phyloP scores from a whole-genome alignment of 805 yeast species.

The Hanseniaspora pseudoguilliermondii region DNA sequence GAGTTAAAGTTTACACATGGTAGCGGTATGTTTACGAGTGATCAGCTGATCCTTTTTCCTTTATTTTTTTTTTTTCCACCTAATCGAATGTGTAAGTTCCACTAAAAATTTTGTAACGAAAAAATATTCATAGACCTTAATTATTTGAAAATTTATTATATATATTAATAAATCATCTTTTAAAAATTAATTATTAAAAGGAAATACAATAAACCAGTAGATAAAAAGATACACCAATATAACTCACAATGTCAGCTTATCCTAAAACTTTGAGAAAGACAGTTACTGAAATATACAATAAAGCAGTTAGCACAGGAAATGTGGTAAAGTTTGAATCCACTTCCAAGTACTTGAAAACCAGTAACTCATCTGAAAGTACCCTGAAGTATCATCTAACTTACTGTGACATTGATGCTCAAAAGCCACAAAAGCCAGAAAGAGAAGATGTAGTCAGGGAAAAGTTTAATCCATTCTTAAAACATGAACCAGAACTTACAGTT shows the following conservation, averaged over 20 bases:
- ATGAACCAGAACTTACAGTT: conserved; percentile 64
- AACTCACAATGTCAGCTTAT: not conserved
- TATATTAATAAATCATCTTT: too few relatives aligned
- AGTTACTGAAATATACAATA: conserved; percentile 32
- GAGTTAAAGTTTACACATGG: too few relatives aligned
- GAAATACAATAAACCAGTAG: too few relatives aligned
- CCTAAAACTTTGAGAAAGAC: conserved; percentile 29
- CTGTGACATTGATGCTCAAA: conserved; percentile 7
- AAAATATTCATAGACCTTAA: too few relatives aligned
- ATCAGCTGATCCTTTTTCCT: too few relatives aligned
- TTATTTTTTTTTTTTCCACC: too few relatives aligned
- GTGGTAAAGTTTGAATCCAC: conserved; percentile 42
- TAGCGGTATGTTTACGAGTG: too few relatives aligned
- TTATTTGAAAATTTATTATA: too few relatives aligned
- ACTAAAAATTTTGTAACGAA: too few relatives aligned
- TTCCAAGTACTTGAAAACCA: conserved; percentile 23
- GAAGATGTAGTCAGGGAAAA: conserved; percentile 26
- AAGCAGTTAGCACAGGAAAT: conserved; percentile 36
- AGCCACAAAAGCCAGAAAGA: conserved; percentile 27
- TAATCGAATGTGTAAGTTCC: too few relatives aligned
- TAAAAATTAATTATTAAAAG: too few relatives aligned
- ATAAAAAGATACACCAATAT: not conserved
- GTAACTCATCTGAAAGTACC: conserved; percentile 25
- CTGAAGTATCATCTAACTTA: conserved; percentile 21
- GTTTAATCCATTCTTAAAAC: conserved; percentile 63